Evolutionary conservation across 768 basidiomycete species (phyloP).

Genomic region (Trametes cingulata): DNA sequence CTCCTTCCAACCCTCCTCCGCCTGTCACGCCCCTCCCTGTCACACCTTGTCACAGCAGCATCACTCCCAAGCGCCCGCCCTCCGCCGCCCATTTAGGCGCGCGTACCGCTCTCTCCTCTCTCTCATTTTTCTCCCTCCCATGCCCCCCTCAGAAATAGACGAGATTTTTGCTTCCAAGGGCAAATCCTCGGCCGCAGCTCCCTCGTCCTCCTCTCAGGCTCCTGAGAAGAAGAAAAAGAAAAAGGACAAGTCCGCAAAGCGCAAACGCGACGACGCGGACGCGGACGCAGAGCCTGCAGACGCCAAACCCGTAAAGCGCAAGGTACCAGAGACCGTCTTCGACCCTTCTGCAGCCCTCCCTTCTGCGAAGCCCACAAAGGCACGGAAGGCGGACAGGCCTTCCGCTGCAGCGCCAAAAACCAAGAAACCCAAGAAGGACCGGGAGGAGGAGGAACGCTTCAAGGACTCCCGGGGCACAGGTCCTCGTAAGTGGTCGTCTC

Average conservation of each 20-base stretch:
- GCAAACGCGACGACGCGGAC: conserved; percentile 16
- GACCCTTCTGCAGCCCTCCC: conserved; percentile 53
- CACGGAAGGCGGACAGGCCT: conserved; percentile 34
- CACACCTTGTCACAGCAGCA: neutral
- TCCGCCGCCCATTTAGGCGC: conserved; percentile 5
- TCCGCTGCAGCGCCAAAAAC: conserved; percentile 16
- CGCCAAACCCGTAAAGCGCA: conserved; percentile 31
- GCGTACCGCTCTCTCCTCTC: conserved; percentile 8
- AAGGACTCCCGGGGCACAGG: conserved; percentile 73
- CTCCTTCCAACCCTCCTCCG: neutral
- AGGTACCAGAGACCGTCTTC: conserved; percentile 59
- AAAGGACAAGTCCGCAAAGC: conserved; percentile 42
- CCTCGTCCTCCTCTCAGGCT: conserved; percentile 33
- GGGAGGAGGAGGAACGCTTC: conserved; percentile 51
- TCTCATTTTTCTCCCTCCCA: conserved; percentile 27
- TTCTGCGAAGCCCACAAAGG: conserved; percentile 37
- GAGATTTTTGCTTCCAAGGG: conserved; percentile 66
- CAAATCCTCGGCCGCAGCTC: conserved; percentile 16
- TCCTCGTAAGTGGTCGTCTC: conserved; percentile 53
- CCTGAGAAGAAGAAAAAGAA: conserved; percentile 42
- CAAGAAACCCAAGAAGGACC: conserved; percentile 32
- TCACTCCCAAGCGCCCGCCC: neutral
- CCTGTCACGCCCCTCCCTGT: neutral
- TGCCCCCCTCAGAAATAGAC: conserved; percentile 78
- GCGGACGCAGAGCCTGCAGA: conserved; percentile 12